Base-by-base conservation (phyloP, 1,139 yeast genomes). In the Chernovozyma aurita region DNA sequence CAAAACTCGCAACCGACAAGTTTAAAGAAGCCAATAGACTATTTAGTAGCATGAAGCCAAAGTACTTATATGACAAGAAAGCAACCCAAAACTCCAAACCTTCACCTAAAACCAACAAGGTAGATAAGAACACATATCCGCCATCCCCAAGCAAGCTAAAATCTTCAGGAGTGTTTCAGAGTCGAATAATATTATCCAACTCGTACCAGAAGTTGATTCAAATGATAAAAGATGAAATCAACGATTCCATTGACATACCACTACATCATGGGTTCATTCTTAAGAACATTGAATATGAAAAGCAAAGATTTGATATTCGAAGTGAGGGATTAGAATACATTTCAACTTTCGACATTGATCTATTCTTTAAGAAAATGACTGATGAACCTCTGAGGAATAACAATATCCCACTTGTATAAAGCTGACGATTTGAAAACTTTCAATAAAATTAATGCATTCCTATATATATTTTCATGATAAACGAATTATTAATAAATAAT, bases 271-370 rank as follows among this genome's bases (percentile, higher is more conserved):
- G 45, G 17, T 46, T 61, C 6, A 33, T 59, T 3, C 49, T 53
- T n/a, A 61, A 61, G 39, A 57, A 55, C 30, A 13, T 59, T 3
- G 48, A 35, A 2, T 34, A 38, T 12, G 65, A 61, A 37, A 35
- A 38, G 15, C 38, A 42, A 20, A 30, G 54, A 22, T 59, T 59
- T 32, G 43, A 42, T 13, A 28, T 52, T n/a, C 22, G 8, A 6
- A 49, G 43, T 4, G 42, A 40, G 13, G 42, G 39, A 25, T 30
- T 25, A 12, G 31, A 32, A 42, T 37, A 45, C 7, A 35, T 51
- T 32, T 43, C 43, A 30, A 44, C 57, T 24, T 47, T 47, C 21
- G 63, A 58, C 35, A 48, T 60, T 16, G 64, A 60, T 42, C 31
- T 42, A 30, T 59, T 58, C 37, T 55, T 59, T 36, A 40, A 17